These are phyloP conservation scores for Stenogyne calaminthoides DNA, from an alignment of 305 asterid species.

Conservation along the genomic window DNA sequence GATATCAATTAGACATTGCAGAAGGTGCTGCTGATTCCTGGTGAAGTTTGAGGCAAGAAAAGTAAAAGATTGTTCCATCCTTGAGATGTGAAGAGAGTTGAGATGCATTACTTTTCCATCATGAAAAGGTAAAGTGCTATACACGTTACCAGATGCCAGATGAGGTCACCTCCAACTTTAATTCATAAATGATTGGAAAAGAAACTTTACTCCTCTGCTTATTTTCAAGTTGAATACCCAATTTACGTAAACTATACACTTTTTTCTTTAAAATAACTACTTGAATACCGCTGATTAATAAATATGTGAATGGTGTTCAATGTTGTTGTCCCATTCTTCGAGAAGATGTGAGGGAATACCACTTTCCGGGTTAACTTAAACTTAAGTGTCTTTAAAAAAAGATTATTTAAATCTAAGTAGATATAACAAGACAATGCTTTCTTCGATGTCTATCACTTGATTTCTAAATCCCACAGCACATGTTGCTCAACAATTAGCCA, in stretches of 20 bases:
- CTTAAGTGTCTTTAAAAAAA: background rate
- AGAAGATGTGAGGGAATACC: too few relatives aligned
- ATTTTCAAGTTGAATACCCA: background rate
- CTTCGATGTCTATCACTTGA: background rate
- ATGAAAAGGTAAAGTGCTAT: background rate
- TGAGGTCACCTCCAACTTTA: slow-evolving; percentile 1
- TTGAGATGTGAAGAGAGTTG: background rate
- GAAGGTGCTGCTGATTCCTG: background rate
- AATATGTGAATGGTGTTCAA: too few relatives aligned
- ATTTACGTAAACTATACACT: background rate
- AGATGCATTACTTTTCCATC: background rate
- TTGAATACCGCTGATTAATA: background rate
- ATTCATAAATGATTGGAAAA: background rate
- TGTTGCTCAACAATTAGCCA: too few relatives aligned
- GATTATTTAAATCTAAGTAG: background rate
- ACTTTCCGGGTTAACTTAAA: too few relatives aligned
- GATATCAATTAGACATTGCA: background rate
- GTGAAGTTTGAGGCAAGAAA: slow-evolving; percentile 17
- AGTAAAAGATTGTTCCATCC: background rate
- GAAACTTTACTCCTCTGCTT: background rate
- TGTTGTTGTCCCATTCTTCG: too few relatives aligned
- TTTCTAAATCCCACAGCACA: background rate
- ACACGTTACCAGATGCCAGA: too few relatives aligned
- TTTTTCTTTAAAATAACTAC: background rate
- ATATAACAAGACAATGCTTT: too few relatives aligned